These are phyloP conservation scores for Candida boleticola DNA, from an alignment of 805 yeast species.

Conservation along the genomic window DNA sequence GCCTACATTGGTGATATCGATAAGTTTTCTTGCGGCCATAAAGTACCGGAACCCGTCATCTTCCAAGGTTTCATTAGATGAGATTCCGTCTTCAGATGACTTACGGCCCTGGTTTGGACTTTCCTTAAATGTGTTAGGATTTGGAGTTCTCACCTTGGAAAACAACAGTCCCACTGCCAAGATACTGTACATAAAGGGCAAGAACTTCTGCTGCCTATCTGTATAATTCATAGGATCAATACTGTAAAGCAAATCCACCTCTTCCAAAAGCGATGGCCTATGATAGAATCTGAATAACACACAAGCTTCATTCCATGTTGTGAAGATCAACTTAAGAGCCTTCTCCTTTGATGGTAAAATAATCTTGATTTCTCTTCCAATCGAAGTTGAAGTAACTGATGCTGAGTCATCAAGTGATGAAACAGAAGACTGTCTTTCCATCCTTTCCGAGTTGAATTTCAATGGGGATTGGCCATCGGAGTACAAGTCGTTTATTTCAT, in stretches of 20 bases:
- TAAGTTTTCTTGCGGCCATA: constrained; percentile 72
- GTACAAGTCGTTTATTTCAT: constrained; percentile 29
- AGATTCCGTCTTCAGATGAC: not conserved
- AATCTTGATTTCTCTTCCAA: constrained; percentile 53
- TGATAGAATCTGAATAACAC: constrained; percentile 84
- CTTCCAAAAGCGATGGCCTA: constrained; percentile 73
- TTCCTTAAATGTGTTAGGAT: constrained; percentile 21
- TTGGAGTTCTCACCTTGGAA: constrained; percentile 37
- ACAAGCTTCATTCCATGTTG: constrained; percentile 85
- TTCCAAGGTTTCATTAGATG: constrained; percentile 42
- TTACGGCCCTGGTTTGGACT: constrained; percentile 8
- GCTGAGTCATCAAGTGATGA: constrained; percentile 21
- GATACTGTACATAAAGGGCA: constrained; percentile 82
- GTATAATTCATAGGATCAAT: constrained; percentile 72
- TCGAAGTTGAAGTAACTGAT: not conserved
- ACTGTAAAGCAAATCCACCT: constrained; percentile 71
- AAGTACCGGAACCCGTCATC: constrained; percentile 82
- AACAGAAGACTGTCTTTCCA: constrained; percentile 14
- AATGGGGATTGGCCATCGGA: constrained; percentile 24
- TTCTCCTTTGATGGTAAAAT: constrained; percentile 73
- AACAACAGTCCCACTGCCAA: constrained; percentile 87
- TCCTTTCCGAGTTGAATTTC: constrained; percentile 1
- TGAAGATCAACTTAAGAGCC: constrained; percentile 67
- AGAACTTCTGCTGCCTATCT: constrained; percentile 67
- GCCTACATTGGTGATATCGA: constrained; percentile 81